phyloP scores from a whole-genome alignment of 352 stramenopile genomes.

The Phytophthora megakarya region DNA sequence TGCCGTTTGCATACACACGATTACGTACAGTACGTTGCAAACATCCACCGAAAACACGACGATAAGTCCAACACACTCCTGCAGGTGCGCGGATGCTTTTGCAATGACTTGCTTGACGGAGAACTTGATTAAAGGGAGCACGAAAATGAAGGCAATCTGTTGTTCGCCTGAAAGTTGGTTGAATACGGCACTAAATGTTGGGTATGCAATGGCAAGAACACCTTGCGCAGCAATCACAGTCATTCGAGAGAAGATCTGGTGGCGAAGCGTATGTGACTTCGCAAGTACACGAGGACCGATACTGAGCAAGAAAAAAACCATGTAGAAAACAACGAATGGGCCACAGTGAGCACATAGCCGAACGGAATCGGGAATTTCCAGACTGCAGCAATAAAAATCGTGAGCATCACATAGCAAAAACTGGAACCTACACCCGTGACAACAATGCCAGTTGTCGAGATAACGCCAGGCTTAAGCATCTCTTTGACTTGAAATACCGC shows the following conservation, averaged over 20 bases:
- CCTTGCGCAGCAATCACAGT: constrained; percentile 13
- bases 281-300: constrained; percentile 7
- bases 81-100: constrained; percentile 10
- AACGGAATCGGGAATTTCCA: constrained; percentile 34
- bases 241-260: constrained; percentile 9
- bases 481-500: constrained; percentile 17
- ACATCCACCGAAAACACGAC: constrained; percentile 40
- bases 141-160: constrained; percentile 23
- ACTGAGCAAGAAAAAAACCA: constrained; percentile 18
- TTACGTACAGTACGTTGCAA: constrained; percentile 39
- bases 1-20: constrained; percentile 36
- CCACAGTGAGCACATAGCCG: constrained; percentile 23
- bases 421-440: constrained; percentile 13
- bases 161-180: constrained; percentile 16
- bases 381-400: constrained; percentile 10
- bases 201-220: constrained; percentile 22
- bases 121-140: constrained; percentile 25
- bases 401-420: constrained; percentile 13
- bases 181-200: constrained; percentile 27
- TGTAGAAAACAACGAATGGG: constrained; percentile 24
- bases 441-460: constrained; percentile 6
- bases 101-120: constrained; percentile 30
- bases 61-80: constrained; percentile 29
- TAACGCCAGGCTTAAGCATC: constrained; percentile 12
- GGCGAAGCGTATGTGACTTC: background rate